These are phyloP conservation scores for Curvularia sp. DNA, from an alignment of 2,329 filamentous ascomycete genomes.

Conservation along the genomic window DNA sequence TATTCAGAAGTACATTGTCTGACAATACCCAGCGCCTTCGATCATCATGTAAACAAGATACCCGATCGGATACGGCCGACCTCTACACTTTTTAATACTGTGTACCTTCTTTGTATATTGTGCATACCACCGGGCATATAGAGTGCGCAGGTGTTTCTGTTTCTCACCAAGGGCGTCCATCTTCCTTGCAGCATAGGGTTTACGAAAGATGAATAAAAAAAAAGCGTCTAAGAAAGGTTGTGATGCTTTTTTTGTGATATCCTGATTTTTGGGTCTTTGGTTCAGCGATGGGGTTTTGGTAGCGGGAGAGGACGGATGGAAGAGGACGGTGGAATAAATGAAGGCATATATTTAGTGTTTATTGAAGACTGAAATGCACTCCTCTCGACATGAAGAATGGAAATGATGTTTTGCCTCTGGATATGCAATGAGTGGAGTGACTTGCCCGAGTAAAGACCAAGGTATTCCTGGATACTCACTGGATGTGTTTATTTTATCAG, in stretches of 20 bases:
- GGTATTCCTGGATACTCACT: too few species aligned
- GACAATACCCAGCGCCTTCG: constrained; percentile 48
- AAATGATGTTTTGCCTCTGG: too few species aligned
- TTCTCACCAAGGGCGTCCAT: constrained; percentile 17
- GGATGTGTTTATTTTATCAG: too few species aligned
- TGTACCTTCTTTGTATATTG: constrained; percentile 47
- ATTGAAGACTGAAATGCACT: neutral
- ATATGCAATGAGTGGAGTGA: too few species aligned
- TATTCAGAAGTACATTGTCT: constrained; percentile 9
- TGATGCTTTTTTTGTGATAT: constrained; percentile 15
- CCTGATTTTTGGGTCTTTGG: neutral
- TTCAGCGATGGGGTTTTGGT: constrained; percentile 5
- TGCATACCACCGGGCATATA: constrained; percentile 33
- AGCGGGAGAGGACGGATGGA: neutral
- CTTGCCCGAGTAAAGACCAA: too few species aligned
- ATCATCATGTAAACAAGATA: constrained; percentile 55
- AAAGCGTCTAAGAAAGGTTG: constrained; percentile 25
- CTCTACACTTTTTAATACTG: constrained; percentile 43
- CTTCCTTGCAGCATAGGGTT: constrained; percentile 22
- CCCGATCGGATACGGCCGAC: constrained; percentile 19
- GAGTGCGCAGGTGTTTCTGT: constrained; percentile 24
- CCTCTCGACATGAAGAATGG: too few species aligned
- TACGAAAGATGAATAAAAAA: constrained; percentile 11
- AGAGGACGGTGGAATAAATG: neutral
- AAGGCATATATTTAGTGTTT: neutral